phyloP scores from a whole-genome alignment of 345 rosid genomes.

The Gossypium longicalyx region DNA sequence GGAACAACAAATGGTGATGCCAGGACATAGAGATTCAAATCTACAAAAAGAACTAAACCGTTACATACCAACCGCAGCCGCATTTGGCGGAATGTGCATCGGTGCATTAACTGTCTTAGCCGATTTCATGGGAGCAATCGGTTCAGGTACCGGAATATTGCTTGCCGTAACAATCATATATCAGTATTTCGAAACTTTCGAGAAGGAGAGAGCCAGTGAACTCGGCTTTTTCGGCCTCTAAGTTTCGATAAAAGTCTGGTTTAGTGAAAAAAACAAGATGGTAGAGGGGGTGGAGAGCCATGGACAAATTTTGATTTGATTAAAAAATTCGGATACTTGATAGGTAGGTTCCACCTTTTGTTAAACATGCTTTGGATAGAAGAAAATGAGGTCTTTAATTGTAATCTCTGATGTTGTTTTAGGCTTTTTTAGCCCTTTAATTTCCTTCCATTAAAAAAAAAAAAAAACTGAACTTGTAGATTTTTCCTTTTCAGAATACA shows the following conservation, averaged over 20 bases:
- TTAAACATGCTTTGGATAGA: not conserved
- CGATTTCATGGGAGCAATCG: slow-evolving; percentile 80
- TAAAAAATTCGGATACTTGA: not conserved
- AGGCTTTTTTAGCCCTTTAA: not conserved
- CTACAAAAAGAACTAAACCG: slow-evolving; percentile 69
- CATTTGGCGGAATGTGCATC: slow-evolving; percentile 74
- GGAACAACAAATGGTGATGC: slow-evolving; percentile 95
- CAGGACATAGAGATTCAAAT: slow-evolving; percentile 74
- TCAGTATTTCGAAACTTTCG: slow-evolving; percentile 70
- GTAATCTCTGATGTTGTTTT: not conserved
- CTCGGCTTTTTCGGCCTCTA: slow-evolving; percentile 72
- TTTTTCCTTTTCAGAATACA: not conserved
- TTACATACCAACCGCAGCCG: slow-evolving; percentile 74
- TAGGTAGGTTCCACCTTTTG: not conserved
- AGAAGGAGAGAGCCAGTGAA: slow-evolving; percentile 71
- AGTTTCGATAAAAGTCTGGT: not conserved
- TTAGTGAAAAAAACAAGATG: not conserved
- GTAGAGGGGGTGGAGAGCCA: not conserved
- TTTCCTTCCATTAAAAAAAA: not conserved
- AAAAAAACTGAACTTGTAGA: not conserved
- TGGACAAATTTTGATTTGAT: not conserved
- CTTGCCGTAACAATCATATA: slow-evolving; percentile 70
- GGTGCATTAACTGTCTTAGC: slow-evolving; percentile 76
- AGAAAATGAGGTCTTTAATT: not conserved
- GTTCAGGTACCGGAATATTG: slow-evolving; percentile 68